Base-by-base conservation (phyloP, 2,329 filamentous ascomycete genomes). In the Penicillium nordicum region DNA sequence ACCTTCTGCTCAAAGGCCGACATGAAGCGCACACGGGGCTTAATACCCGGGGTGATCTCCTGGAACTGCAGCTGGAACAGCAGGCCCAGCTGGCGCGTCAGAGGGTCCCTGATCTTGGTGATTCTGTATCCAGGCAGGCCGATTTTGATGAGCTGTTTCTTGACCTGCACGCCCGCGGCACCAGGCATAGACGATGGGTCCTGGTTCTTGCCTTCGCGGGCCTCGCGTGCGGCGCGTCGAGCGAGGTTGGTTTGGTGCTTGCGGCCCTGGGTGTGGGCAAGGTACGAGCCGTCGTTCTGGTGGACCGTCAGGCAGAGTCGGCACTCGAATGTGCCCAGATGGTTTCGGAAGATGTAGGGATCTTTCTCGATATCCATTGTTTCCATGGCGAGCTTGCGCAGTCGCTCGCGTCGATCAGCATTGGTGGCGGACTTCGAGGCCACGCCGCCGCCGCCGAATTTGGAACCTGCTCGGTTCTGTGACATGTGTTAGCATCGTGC, bases 311-410 rank as follows among this genome's bases (percentile, higher is more conserved):
- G 81, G 72, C 94, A 99, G 40, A 99, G 88, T 30, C 94, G 90
- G 76, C 94, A 99, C 77, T 99, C 94, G 77, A 97, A 99, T 70
- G 89, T 94, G 71, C 94, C 94, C 68, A 97, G 90, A 77, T 99
- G 93, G 81, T 99, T 99, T 76, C 96, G 96, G 87, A 99, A 99
- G 82, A 97, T 97, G 84, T 97, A 99, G 0, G 94, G 94, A 79
- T 99, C 94, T 79, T 97, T 97, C 79, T 97, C 94, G 61, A 97
- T 89, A 80, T 97, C 93, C 82, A 99, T 99, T 54, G 92, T 95
- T 79, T 99, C 94, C 71, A 99, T 90, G 57, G 94, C 94, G 72
- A 99, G 92, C 80, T 97, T 97, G 76, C 93, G 92, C 38, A 99
- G 88, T 62, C 94, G 92, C 77, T 99, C 94, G 73, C 94, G 90